A percentile compares a stretch with the other conserved stretches of the same genome.
phyloP scores from a whole-genome alignment of 768 basidiomycete genomes.

The Trametes coccinea region DNA sequence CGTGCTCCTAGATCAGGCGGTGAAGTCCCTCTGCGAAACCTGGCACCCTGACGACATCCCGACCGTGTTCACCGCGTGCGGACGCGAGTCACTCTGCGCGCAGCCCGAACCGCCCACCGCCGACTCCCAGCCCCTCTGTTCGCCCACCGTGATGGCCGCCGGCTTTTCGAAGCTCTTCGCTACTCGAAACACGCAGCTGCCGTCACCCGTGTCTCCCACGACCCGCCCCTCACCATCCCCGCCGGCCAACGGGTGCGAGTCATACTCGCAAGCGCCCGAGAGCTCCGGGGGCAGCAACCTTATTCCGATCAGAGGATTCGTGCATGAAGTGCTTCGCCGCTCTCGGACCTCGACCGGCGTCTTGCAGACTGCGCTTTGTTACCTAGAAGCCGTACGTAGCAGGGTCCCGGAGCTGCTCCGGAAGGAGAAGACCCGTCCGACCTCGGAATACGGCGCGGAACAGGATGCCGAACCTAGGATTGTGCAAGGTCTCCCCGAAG shows the following conservation, averaged over 20 bases:
- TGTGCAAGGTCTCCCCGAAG: constrained; percentile 6
- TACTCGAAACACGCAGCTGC: constrained; percentile 45
- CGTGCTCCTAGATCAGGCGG: constrained; percentile 64
- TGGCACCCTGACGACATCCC: constrained; percentile 82
- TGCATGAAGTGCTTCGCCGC: constrained; percentile 85
- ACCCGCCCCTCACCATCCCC: constrained; percentile 35
- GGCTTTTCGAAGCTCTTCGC: constrained; percentile 17
- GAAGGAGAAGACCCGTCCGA: constrained; percentile 43
- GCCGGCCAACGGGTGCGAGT: constrained; percentile 26
- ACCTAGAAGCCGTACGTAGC: constrained; percentile 78
- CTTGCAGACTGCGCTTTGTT: constrained; percentile 85
- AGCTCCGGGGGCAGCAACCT: constrained; percentile 30
- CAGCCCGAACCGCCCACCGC: constrained; percentile 30
- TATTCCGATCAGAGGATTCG: constrained; percentile 72
- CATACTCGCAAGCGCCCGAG: constrained; percentile 27
- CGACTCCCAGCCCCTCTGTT: not conserved
- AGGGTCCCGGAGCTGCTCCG: constrained; percentile 63
- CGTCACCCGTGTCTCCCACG: constrained; percentile 56
- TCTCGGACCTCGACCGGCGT: constrained; percentile 83
- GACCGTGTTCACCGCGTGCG: constrained; percentile 41
- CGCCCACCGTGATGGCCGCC: constrained; percentile 5
- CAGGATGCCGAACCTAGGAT: constrained; percentile 10
- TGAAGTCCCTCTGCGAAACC: constrained; percentile 74
- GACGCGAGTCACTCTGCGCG: constrained; percentile 20
- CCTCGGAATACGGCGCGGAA: constrained; percentile 39